Evolutionary conservation across 192 early-diverging fungal genomes (phyloP).

Genomic region (Backusella sp.): DNA sequence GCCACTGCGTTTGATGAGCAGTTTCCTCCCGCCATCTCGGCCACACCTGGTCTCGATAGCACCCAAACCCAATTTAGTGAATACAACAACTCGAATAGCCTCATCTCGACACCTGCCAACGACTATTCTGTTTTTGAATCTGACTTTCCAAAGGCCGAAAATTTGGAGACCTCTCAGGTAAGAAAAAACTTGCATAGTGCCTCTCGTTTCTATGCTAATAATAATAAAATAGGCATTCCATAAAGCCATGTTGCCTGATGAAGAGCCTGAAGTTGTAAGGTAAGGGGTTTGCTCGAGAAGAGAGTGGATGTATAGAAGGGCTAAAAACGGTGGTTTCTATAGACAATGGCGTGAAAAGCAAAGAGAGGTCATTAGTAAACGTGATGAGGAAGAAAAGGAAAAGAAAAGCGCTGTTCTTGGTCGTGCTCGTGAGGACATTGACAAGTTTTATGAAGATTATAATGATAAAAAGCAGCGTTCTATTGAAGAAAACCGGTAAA

Average conservation of each 20-base stretch:
- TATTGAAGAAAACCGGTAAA: conserved; percentile 62
- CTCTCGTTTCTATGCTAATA: no score
- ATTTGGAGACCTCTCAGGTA: conserved; percentile 40
- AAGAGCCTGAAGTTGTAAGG: conserved; percentile 27
- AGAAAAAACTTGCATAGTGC: background rate
- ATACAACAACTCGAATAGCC: background rate
- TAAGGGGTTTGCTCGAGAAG: background rate
- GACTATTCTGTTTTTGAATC: conserved; percentile 33
- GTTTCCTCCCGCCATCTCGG: conserved; percentile 7
- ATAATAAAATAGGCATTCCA: conserved; percentile 22
- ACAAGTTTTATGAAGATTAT: conserved; percentile 80
- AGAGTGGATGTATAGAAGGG: background rate
- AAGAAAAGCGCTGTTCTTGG: conserved; percentile 56
- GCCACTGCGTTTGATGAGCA: background rate
- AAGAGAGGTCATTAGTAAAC: conserved; percentile 49
- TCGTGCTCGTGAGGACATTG: conserved; percentile 63
- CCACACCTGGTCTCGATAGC: background rate
- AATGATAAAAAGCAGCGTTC: conserved; percentile 70
- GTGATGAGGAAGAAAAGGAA: conserved; percentile 55
- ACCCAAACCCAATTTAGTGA: background rate
- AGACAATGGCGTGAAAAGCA: conserved; percentile 69
- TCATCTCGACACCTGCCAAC: conserved; percentile 4
- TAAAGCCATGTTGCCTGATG: conserved; percentile 36
- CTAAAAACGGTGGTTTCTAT: background rate
- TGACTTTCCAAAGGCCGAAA: conserved; percentile 36